Base-by-base conservation (phyloP, 345 rosid genomes). In the Physaria fendleri region DNA sequence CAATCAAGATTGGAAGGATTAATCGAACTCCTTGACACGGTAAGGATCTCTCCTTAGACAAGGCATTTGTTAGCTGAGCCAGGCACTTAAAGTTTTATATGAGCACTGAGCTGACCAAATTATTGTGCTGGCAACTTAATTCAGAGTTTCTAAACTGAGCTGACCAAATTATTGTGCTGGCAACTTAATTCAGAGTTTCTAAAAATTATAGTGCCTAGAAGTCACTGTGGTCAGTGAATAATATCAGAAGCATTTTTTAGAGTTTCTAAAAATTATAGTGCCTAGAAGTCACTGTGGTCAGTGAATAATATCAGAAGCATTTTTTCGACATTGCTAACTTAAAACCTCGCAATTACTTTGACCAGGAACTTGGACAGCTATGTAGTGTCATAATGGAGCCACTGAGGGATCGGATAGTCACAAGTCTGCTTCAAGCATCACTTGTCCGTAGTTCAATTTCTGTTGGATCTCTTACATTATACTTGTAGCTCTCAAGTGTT, bases 341-440 rank as follows among this genome's bases (percentile, higher is more conserved):
- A 57, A 32, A 6, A n/a, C n/a, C 33, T 52, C 53, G 1, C 21
- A 37, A 52, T 43, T 7, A 48, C 64, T 46, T 59, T 64, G 56
- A 42, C 53, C 85, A 93, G 99, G 91, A 86, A 66, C 84, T 93
- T 54, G 88, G 78, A 57, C 91, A 93, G 69, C 77, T 89, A 33
- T 93, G 99, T 55, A 73, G 62, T 65, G 69, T 93, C 28, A 89
- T 93, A 59, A 73, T 84, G 77, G 99, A 93, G 69, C 82, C 91
- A 35, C 73, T 93, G 49, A 77, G 99, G 83, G 99, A 93, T 74
- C 94, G 90, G 9, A 52, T 93, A 17, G 99, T 89, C 40, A 89
- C 99, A 4, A 80, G 95, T 74, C 88, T 93, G 64, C 97, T 93
- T 76, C 95, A 85, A 77, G 95, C 97, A 51, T 85, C 99, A 34